phyloP scores from a whole-genome alignment of 2,329 filamentous ascomycete species.

The Curvularia lunata region DNA sequence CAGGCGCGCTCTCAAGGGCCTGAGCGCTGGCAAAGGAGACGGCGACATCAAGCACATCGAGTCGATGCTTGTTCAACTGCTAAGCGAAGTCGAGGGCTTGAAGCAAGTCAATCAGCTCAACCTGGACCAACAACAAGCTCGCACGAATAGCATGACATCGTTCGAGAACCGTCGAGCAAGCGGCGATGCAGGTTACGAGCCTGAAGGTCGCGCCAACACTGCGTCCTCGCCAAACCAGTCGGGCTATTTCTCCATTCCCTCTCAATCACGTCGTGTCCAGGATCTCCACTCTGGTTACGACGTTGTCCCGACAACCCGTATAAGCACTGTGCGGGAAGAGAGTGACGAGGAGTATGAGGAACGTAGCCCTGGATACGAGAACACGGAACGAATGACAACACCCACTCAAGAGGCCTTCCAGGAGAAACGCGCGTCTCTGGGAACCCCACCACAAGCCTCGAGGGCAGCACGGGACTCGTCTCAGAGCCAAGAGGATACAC shows the following conservation, averaged over 20 bases:
- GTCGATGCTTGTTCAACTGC: constrained; percentile 76
- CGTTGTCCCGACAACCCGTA: constrained; percentile 71
- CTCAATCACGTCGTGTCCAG: constrained; percentile 53
- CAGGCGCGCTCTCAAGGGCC: constrained; percentile 86
- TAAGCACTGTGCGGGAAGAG: constrained; percentile 85
- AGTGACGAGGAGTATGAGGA: constrained; percentile 79
- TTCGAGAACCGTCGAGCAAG: constrained; percentile 74
- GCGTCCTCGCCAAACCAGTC: constrained; percentile 78
- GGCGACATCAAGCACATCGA: constrained; percentile 84
- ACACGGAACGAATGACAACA: constrained; percentile 66
- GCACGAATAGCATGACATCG: constrained; percentile 65
- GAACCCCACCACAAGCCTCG: constrained; percentile 62
- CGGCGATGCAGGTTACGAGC: constrained; percentile 78
- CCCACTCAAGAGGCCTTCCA: constrained; percentile 62
- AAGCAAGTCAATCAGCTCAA: constrained; percentile 51
- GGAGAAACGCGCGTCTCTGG: constrained; percentile 42
- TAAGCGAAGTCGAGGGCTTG: constrained; percentile 83
- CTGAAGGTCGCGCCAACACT: constrained; percentile 78
- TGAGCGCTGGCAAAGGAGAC: constrained; percentile 79
- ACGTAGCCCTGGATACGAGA: constrained; percentile 60
- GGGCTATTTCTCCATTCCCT: constrained; percentile 72
- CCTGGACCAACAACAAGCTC: constrained; percentile 38
- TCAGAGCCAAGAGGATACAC: constrained; percentile 79
- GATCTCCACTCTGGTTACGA: constrained; percentile 59
- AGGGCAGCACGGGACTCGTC: constrained; percentile 51